These are phyloP conservation scores for Monoraphidium neglectum DNA, from an alignment of 139 green algal genomes.

Conservation along the genomic window DNA sequence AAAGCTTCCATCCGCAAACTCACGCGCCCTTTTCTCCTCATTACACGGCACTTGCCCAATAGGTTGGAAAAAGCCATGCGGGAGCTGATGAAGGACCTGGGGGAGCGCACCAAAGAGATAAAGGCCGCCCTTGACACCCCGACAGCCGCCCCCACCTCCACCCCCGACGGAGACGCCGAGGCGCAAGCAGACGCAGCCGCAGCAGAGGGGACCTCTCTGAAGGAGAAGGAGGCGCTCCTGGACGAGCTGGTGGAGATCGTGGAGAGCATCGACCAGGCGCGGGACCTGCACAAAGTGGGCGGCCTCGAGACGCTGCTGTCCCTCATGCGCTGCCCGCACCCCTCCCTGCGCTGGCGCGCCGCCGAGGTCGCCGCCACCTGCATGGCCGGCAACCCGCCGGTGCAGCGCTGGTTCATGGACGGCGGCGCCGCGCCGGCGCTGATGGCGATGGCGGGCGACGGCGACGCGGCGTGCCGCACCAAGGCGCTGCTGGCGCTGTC, in stretches of 20 bases:
- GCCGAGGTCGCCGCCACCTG: slow-evolving; percentile 83
- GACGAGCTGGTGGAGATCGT: slow-evolving; percentile 89
- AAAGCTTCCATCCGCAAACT: too few relatives aligned
- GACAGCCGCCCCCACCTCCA: slow-evolving; percentile 1
- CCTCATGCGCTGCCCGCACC: slow-evolving; percentile 56
- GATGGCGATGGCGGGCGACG: slow-evolving; percentile 53
- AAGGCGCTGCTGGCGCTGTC: slow-evolving; percentile 69
- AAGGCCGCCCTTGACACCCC: slow-evolving; percentile 47
- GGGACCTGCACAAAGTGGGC: slow-evolving; percentile 82
- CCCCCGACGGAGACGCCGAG: background rate
- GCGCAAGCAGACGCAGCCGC: background rate
- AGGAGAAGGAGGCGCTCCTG: slow-evolving; percentile 66
- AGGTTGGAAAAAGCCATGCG: slow-evolving; percentile 73
- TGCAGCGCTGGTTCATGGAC: slow-evolving; percentile 79
- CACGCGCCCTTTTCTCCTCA: too few relatives aligned
- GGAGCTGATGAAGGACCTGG: slow-evolving; percentile 70
- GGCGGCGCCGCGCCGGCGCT: slow-evolving; percentile 62
- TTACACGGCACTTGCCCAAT: too few relatives aligned
- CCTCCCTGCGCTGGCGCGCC: slow-evolving; percentile 65
- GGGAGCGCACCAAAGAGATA: slow-evolving; percentile 77
- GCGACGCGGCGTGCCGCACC: slow-evolving; percentile 14
- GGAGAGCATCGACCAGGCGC: slow-evolving; percentile 74
- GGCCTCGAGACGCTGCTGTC: slow-evolving; percentile 74
- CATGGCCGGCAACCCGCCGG: slow-evolving; percentile 80
- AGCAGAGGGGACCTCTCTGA: slow-evolving; percentile 15